Conservation (phyloP, 2,329 filamentous ascomycete species). For the Cercospora nicotianae region DNA sequence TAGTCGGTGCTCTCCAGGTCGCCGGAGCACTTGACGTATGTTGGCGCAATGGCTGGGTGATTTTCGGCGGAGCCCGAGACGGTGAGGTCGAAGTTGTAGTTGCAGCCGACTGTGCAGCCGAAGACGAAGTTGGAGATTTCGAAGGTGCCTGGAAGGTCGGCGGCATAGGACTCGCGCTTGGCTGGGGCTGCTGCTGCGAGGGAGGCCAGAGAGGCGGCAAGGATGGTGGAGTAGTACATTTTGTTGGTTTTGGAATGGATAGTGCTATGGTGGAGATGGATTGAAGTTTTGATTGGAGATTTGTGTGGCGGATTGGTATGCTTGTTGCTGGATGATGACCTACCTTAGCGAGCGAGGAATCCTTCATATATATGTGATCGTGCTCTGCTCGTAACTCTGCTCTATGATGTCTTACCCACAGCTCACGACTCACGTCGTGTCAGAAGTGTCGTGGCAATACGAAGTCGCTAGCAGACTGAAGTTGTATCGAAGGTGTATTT, state of each 20-base stretch:
- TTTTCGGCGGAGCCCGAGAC: constrained; percentile 20
- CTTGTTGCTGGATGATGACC: constrained; percentile 1
- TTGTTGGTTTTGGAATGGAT: constrained; percentile 11
- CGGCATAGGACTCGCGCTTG: not conserved
- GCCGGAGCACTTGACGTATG: constrained; percentile 26
- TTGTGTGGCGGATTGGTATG: not conserved
- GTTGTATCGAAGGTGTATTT: not conserved
- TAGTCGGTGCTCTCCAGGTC: constrained; percentile 25
- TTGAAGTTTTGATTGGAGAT: not conserved
- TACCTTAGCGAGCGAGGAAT: not conserved
- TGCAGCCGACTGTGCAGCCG: constrained; percentile 30
- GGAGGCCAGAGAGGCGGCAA: constrained; percentile 24
- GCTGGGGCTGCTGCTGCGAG: constrained; percentile 24
- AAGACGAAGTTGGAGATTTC: constrained; percentile 31
- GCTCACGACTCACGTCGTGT: not conserved
- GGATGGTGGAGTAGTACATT: constrained; percentile 27
- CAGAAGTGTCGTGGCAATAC: constrained; percentile 3
- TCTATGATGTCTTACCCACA: not conserved
- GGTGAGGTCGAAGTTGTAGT: constrained; percentile 28
- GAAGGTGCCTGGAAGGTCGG: constrained; percentile 21
- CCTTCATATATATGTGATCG: not conserved
- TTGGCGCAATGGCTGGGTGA: constrained; percentile 22
- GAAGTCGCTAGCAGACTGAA: not conserved
- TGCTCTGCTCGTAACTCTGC: not conserved
- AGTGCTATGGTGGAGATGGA: not conserved